Conservation (phyloP, 257 asterid genomes). For the Henckelia pumila region DNA sequence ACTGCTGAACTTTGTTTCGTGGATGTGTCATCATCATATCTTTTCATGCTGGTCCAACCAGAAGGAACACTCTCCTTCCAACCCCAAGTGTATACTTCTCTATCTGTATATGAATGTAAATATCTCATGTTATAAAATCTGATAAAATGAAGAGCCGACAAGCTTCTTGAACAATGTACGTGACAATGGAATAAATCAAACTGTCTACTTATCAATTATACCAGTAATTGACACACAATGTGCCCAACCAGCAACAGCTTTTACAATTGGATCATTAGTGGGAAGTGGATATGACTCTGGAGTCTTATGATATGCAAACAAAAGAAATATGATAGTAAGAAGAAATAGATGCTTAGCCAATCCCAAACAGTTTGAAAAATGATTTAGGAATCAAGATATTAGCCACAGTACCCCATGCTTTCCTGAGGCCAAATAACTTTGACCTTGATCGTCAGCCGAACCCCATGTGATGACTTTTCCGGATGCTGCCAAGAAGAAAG, state of each 20-base stretch:
- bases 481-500: constrained; percentile 33
- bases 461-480: constrained; percentile 78
- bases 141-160: neutral
- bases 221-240: constrained; percentile 74
- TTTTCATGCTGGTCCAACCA: constrained; percentile 37
- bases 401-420: constrained; percentile 68
- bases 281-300: constrained; percentile 66
- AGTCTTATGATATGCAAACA: constrained; percentile 36
- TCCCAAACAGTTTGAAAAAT: constrained; percentile 7
- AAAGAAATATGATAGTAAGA: neutral
- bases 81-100: constrained; percentile 70
- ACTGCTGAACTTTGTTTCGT: constrained; percentile 35
- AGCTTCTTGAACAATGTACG: neutral
- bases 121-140: constrained; percentile 4
- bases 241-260: constrained; percentile 87
- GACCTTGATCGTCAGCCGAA: constrained; percentile 88
- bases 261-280: constrained; percentile 42
- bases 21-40: constrained; percentile 37
- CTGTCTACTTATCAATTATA: constrained; percentile 20
- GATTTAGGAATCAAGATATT: constrained; percentile 3
- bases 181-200: constrained; percentile 1
- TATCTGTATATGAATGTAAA: constrained; percentile 36
- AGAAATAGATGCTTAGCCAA: constrained; percentile 30
- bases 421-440: constrained; percentile 75
- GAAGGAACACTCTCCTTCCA: constrained; percentile 90